Evolutionary conservation across 352 stramenopile species (phyloP).

Genomic region (Globisporangium splendens): DNA sequence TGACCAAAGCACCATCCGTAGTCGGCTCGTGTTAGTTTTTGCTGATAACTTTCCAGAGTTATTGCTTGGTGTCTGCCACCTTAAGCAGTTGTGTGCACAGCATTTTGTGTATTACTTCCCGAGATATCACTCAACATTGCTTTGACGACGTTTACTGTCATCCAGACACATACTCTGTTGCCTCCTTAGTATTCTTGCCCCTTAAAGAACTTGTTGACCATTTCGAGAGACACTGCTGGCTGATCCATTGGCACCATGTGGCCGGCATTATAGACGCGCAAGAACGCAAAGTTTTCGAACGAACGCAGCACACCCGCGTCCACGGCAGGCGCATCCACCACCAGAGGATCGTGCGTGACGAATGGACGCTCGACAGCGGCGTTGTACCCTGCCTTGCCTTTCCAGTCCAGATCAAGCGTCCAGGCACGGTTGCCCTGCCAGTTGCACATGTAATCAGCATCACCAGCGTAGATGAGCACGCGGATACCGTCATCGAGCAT

Average conservation of each 20-base stretch:
- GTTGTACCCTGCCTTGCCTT: slow-evolving; percentile 80
- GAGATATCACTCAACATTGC: no score
- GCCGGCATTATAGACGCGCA: slow-evolving; percentile 45
- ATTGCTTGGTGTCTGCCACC: no score
- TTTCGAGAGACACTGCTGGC: slow-evolving; percentile 31
- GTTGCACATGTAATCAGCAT: slow-evolving; percentile 96
- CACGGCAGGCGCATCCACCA: slow-evolving; percentile 11
- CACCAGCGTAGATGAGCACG: slow-evolving; percentile 94
- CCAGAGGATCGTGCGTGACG: slow-evolving; percentile 23
- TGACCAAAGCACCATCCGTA: no score
- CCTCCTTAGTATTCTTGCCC: slow-evolving; percentile 20
- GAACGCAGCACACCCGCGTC: slow-evolving; percentile 31
- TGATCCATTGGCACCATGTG: slow-evolving; percentile 61
- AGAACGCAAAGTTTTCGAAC: slow-evolving; percentile 43
- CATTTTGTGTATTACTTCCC: no score
- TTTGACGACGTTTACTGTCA: no score
- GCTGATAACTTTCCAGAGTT: no score
- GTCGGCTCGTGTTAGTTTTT: no score
- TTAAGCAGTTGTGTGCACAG: no score
- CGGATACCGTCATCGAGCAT: slow-evolving; percentile 68
- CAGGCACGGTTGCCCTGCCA: slow-evolving; percentile 94
- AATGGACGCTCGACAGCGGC: slow-evolving; percentile 24
- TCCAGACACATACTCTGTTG: background rate
- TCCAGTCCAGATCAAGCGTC: slow-evolving; percentile 90
- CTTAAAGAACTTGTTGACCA: slow-evolving; percentile 54